Evolutionary conservation across 1,284 basidiomycete genomes (phyloP), one percentile per base, ranked within the genome.

Genomic region (Puccinia novopanici): DNA sequence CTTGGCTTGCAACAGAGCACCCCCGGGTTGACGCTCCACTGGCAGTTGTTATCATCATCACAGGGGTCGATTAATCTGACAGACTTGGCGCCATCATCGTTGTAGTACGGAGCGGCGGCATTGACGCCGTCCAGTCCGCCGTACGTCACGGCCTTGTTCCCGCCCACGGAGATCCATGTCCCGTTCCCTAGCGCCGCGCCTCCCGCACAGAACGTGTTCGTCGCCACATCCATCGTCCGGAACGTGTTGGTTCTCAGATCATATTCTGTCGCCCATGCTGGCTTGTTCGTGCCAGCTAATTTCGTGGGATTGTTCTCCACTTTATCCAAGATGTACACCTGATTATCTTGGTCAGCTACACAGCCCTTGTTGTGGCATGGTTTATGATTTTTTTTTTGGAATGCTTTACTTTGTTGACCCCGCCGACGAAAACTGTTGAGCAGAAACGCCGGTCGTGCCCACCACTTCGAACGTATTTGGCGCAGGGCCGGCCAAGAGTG

Each of bases 261-360:
- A 67, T 76, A 81, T 81, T 82, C 57, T 73, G 77, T 65, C 81
- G 82, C 37, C 82, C 82, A 71, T 27, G 68, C 70, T 37, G 81
- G 65, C 71, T 50, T 45, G 19, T 77, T 54, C 22, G 75, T 75
- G 68, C 83, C 81, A 17, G 71, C 34, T 13, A 84, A 76, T 27
- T 68, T 63, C 19, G 68, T n/a, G 13, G 79, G 81, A 82, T 87
- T 87, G 82, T 85, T 84, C 82, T 87, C 86, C 15, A 84, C 84
- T 83, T 87, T 87, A 83, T 87, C 86, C 52, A 87, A 83, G 61
- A 87, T 86, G 78, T 86, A 85, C 54, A 86, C 85, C 57, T 82
- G 19, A 63, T 13, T 17, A 52, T 42, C 19, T 15, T 34, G 15
- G 71, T 30, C 6, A 30, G 50, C 48, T 27, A 37, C 65, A 59